Evolutionary conservation across 768 basidiomycete genomes (phyloP), one percentile per base, ranked within the genome.

Genomic region (Clitopilus hobsonii): DNA sequence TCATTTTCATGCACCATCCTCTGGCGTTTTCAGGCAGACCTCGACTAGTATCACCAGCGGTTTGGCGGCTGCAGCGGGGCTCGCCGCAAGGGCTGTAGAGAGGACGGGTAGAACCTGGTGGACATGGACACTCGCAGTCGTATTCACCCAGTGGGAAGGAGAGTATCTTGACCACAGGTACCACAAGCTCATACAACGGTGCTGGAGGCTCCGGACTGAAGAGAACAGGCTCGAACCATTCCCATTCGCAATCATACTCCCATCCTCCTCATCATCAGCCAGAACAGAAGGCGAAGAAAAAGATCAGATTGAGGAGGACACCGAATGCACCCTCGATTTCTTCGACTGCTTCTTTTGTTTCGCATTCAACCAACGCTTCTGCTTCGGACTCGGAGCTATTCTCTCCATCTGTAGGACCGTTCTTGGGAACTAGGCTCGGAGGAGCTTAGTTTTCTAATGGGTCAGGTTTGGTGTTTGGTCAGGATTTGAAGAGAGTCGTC

Each of bases 11-110:
- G 16, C 38, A 52, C 7, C 64, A 61, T 61, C 67, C 55, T 57
- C 67, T 60, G 63, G 70, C 55, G 70, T 73, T 24, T 70, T 79
- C 57, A 65, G 86, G 20, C 85, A 83, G 62, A 83, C 86, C n/a
- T 80, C 89, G 16, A 78, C 89, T 58, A 89, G 88, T 61, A 84
- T 91, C 73, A 81, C 86, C 2, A 78, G 76, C 30, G 78, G 83
- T 38, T 76, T 89, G 49, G 83, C 84, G 2, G 86, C 88, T 24
- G 86, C 85, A 20, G 86, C 87, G 16, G 88, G 88, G 6, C 75
- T 89, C 7, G 89, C 88, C 8, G 86, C 84, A 63, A 80, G 86
- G 54, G 88, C 90, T 2, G 88, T 88, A 2, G 89, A 90, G 71
- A 86, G 83, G 67, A 82, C 91, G 74, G 84, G 85, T 32, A 79